Conservation (phyloP, 345 rosid species). For the Ceriops zippeliana region DNA sequence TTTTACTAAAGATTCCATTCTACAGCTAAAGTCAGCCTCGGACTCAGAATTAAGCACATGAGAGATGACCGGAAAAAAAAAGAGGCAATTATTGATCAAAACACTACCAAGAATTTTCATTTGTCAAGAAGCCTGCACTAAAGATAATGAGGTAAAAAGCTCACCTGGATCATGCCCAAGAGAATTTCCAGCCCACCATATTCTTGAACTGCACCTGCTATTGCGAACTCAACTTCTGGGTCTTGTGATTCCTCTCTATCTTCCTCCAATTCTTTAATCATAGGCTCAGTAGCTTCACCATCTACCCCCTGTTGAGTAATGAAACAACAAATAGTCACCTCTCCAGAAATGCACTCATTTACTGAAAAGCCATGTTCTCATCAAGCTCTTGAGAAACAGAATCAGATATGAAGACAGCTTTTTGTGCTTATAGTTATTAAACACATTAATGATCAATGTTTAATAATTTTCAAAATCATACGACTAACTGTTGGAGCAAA, state of each 20-base stretch:
- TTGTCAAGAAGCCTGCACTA: not conserved
- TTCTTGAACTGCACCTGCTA: slow-evolving; percentile 95
- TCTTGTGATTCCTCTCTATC: slow-evolving; percentile 98
- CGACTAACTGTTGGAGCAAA: no score
- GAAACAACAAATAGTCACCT: not conserved
- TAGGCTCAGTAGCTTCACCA: slow-evolving; percentile 99
- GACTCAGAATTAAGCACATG: not conserved
- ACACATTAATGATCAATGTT: no score
- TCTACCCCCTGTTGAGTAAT: slow-evolving; percentile 68
- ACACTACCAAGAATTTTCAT: not conserved
- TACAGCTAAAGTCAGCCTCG: not conserved
- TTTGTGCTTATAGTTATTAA: no score
- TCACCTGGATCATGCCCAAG: slow-evolving; percentile 86
- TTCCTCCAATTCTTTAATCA: slow-evolving; percentile 98
- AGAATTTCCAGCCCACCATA: slow-evolving; percentile 90
- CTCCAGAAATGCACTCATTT: not conserved
- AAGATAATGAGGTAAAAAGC: slow-evolving; percentile 9
- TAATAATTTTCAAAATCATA: no score
- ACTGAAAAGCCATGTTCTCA: not conserved
- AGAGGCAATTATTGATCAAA: not conserved
- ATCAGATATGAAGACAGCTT: no score
- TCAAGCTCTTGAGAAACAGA: not conserved
- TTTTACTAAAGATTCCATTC: not conserved
- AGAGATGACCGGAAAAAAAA: not conserved
- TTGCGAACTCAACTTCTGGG: slow-evolving; percentile 97